phyloP scores from a whole-genome alignment of 2,329 filamentous ascomycete species.

The Ilyonectria robusta region DNA sequence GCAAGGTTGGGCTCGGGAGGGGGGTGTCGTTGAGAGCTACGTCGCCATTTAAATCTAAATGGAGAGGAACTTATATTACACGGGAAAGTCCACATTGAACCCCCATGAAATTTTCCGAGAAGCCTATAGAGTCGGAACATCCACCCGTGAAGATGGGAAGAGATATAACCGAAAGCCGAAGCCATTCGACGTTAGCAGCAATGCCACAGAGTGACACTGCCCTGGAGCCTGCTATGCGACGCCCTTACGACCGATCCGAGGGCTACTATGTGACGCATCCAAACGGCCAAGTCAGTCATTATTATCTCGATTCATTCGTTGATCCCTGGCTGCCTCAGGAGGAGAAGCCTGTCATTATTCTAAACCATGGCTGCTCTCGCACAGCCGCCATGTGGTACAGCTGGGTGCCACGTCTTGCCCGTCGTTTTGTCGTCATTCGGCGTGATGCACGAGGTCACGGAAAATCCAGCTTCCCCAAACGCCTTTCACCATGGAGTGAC shows the following conservation, averaged over 20 bases:
- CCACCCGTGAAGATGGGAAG: background rate
- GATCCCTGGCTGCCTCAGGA: background rate
- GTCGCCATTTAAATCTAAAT: too few species aligned
- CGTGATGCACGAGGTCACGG: conserved; percentile 9
- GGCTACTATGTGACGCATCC: conserved; percentile 9
- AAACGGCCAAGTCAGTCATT: conserved; percentile 3
- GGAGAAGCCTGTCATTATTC: conserved; percentile 1
- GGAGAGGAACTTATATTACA: too few species aligned
- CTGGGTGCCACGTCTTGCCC: conserved; percentile 11
- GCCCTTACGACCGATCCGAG: conserved; percentile 3
- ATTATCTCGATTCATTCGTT: conserved; percentile 2
- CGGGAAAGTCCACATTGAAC: background rate
- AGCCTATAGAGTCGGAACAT: background rate
- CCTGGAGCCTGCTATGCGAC: background rate
- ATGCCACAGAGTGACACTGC: background rate
- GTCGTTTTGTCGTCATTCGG: conserved; percentile 3
- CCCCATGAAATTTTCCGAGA: background rate
- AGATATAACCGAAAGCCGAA: background rate
- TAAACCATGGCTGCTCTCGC: conserved; percentile 1
- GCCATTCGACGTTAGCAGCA: background rate
- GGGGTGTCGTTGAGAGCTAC: too few species aligned
- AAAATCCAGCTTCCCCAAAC: conserved; percentile 5
- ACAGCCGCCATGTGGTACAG: conserved; percentile 2
- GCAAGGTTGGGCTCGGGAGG: background rate
- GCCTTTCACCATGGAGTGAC: conserved; percentile 3